Base-by-base conservation (phyloP, 495 filamentous ascomycete genomes). In the Sporormia fimetaria region DNA sequence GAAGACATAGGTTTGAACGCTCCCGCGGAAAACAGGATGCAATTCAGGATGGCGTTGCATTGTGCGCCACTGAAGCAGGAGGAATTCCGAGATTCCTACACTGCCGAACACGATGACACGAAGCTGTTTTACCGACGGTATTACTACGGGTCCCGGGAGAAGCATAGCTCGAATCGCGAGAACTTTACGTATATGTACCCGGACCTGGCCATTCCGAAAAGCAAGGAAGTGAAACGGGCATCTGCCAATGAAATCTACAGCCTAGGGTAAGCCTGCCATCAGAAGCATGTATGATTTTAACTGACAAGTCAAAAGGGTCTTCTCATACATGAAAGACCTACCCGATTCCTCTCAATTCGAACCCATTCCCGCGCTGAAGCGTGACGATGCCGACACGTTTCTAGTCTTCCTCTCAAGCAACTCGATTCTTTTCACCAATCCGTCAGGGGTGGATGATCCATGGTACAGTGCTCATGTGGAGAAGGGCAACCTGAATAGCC, bases 1-100 rank as follows among this genome's bases (percentile, higher is more conserved):
- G 7, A 12, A 14, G 20, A 49, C 26, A 20, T 52, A 8, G 49
- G 49, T 21, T 22, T 52, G 12, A 52, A 52, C 20, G 31, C 38
- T 10, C 46, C 31, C 3, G 1, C 33, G 10, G 21, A 38, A 17
- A 15, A 47, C 15, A 9, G 41, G 10, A 8, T 39, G 8, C 10
- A 32, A 14, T 34, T 24, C 21, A 16, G 31, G 6, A 5, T 6
- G 14, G 12, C 10, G 2, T 16, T 26, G 1, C 29, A 43, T 10
- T 43, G 40, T 21, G 40, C 40, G 3, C 40, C 40, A 6, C 32
- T 43, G 8, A 26, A 28, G 4, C n/a, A 17, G 5, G 40, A 43
- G 9, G 31, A 17, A 10, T 43, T 34, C 17, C 12, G 10, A 17
- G 18, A 16, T 10, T 3, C 5, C 18, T 22, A 25, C 21, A 35